Evolutionary conservation across 768 basidiomycete genomes (phyloP).

Genomic region (Russula brevipes): DNA sequence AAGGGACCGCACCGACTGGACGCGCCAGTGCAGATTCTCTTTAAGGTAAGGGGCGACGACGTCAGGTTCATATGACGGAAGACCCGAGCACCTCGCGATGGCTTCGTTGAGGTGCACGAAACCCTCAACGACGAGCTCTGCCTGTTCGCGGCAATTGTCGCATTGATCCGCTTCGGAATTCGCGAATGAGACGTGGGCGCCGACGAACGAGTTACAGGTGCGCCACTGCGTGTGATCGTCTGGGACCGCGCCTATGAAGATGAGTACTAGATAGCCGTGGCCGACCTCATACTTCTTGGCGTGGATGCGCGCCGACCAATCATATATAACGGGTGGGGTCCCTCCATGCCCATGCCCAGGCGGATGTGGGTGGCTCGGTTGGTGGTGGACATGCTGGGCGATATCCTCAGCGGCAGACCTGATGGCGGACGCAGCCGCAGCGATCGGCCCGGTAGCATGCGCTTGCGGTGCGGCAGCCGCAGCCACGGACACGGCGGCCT

Average conservation of each 20-base stretch:
- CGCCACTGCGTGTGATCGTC: constrained; percentile 37
- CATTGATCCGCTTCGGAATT: background rate
- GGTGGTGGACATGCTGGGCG: too few relatives aligned
- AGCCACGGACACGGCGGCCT: background rate
- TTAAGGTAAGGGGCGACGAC: background rate
- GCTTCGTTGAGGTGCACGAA: background rate
- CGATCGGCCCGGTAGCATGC: too few relatives aligned
- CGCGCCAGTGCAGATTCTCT: background rate
- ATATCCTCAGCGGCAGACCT: too few relatives aligned
- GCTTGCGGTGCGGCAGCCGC: background rate
- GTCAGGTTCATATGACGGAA: background rate
- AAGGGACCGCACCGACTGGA: background rate
- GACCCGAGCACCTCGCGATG: background rate
- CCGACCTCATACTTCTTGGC: constrained; percentile 38
- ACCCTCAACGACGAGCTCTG: background rate
- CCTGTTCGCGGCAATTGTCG: background rate
- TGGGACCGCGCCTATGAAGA: constrained; percentile 44
- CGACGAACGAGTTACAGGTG: constrained; percentile 31
- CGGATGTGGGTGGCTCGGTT: too few relatives aligned
- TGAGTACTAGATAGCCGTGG: constrained; percentile 38
- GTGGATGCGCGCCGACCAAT: background rate
- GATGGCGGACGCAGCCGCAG: too few relatives aligned
- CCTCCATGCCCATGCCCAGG: too few relatives aligned
- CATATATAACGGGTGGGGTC: background rate
- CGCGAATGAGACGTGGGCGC: background rate